Evolutionary conservation across 2,329 filamentous ascomycete species (phyloP).

Genomic region (Ampelomyces quisqualis): DNA sequence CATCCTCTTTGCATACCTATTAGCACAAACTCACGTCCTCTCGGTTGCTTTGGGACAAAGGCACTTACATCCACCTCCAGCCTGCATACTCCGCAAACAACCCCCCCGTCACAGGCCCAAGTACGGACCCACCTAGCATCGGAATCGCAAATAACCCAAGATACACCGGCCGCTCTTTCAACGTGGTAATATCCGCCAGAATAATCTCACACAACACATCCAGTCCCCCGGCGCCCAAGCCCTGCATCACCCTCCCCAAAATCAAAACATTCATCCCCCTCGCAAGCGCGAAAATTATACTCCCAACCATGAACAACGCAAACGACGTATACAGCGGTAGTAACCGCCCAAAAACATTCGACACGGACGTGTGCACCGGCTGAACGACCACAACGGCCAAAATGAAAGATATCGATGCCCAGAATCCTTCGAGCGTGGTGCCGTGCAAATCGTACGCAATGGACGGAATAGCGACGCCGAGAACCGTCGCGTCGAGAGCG

Average conservation of each 20-base stretch:
- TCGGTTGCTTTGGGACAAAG: no score
- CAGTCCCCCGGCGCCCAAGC: conserved; percentile 54
- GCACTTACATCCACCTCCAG: conserved; percentile 56
- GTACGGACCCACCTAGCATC: conserved; percentile 53
- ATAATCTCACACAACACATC: conserved; percentile 52
- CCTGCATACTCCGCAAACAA: conserved; percentile 43
- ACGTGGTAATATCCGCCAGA: conserved; percentile 56
- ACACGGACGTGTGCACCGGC: conserved; percentile 35
- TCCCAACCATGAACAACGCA: conserved; percentile 48
- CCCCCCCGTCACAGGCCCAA: conserved; percentile 54
- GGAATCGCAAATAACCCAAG: conserved; percentile 51
- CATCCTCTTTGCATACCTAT: conserved; percentile 4
- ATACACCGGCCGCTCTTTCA: conserved; percentile 49
- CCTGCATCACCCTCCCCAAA: conserved; percentile 53
- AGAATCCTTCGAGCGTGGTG: conserved; percentile 43
- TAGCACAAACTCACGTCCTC: conserved; percentile 17
- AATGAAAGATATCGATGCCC: conserved; percentile 59
- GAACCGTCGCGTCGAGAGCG: conserved; percentile 63
- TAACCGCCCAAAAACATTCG: conserved; percentile 30
- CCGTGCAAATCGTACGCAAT: background rate
- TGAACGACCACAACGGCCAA: conserved; percentile 25
- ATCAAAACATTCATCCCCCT: conserved; percentile 54
- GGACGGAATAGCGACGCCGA: conserved; percentile 57
- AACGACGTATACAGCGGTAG: conserved; percentile 21
- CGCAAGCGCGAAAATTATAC: conserved; percentile 51